These are phyloP conservation scores for Crithidia acanthocephali DNA, from an alignment of 208 protist species.

Conservation along the genomic window DNA sequence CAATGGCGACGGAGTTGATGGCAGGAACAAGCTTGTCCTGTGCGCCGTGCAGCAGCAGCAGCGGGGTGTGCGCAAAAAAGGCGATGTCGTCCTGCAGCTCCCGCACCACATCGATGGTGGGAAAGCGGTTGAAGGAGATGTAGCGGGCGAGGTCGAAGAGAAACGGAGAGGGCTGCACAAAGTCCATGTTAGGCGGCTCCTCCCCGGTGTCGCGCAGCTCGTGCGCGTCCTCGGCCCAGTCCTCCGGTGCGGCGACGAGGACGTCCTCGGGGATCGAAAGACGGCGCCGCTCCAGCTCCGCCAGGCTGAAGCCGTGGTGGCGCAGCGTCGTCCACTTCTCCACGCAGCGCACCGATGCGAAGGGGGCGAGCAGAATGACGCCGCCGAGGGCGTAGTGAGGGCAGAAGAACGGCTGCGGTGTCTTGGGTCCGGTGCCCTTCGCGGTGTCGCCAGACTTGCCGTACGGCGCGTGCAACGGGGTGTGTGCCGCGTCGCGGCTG, in stretches of 20 bases:
- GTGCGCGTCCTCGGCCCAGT: constrained; percentile 35
- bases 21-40: constrained; percentile 39
- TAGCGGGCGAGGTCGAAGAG: constrained; percentile 38
- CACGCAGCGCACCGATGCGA: constrained; percentile 42
- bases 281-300: constrained; percentile 38
- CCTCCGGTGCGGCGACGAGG: constrained; percentile 33
- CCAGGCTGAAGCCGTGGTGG: constrained; percentile 26
- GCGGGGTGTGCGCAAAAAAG: constrained; percentile 43
- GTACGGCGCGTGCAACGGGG: constrained; percentile 16
- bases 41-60: constrained; percentile 50
- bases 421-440: not conserved
- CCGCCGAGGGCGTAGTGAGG: constrained; percentile 46
- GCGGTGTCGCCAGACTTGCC: not conserved
- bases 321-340: constrained; percentile 35
- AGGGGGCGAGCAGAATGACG: constrained; percentile 45
- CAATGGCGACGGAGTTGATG: constrained; percentile 44
- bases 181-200: constrained; percentile 13
- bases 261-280: constrained; percentile 20
- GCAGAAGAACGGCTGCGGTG: constrained; percentile 19
- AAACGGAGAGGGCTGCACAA: constrained; percentile 18
- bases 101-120: constrained; percentile 35
- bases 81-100: constrained; percentile 40
- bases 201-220: constrained; percentile 20
- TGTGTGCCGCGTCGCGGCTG: not conserved
- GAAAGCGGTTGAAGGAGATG: constrained; percentile 49